Evolutionary conservation across 2,329 filamentous ascomycete species (phyloP).

Genomic region (Claviceps capensis): DNA sequence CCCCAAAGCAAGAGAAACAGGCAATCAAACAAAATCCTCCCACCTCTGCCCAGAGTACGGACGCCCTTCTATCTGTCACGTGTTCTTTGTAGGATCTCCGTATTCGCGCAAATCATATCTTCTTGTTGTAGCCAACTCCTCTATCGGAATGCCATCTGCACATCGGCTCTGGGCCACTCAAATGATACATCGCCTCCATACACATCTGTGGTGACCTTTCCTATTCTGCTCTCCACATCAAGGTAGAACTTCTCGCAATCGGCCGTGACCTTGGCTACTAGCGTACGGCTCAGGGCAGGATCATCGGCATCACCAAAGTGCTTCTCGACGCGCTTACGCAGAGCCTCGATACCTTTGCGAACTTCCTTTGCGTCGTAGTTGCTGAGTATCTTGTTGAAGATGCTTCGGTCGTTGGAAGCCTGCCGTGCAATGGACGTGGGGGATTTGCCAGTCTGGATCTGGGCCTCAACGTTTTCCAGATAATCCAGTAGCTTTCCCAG

Average conservation of each 20-base stretch:
- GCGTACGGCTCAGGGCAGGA: slow-evolving; percentile 43
- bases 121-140: not conserved
- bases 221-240: slow-evolving; percentile 47
- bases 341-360: slow-evolving; percentile 74
- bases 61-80: not conserved
- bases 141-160: slow-evolving; percentile 42
- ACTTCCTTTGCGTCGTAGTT: slow-evolving; percentile 75
- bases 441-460: slow-evolving; percentile 45
- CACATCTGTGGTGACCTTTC: slow-evolving; percentile 44
- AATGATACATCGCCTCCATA: slow-evolving; percentile 52
- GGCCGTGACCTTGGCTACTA: slow-evolving; percentile 43
- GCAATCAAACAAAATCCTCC: not conserved
- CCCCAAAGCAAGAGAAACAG: not conserved
- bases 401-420: slow-evolving; percentile 66
- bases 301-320: slow-evolving; percentile 89
- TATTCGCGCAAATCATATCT: not conserved
- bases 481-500: slow-evolving; percentile 86
- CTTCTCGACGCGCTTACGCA: slow-evolving; percentile 89
- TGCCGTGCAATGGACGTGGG: slow-evolving; percentile 57
- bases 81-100: not conserved
- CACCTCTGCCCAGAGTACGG: not conserved
- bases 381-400: slow-evolving; percentile 76
- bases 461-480: slow-evolving; percentile 74
- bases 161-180: slow-evolving; percentile 52
- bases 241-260: slow-evolving; percentile 52